Evolutionary conservation across 108 stramenopile species (phyloP).

Genomic region (Nitzschia inconspicua): DNA sequence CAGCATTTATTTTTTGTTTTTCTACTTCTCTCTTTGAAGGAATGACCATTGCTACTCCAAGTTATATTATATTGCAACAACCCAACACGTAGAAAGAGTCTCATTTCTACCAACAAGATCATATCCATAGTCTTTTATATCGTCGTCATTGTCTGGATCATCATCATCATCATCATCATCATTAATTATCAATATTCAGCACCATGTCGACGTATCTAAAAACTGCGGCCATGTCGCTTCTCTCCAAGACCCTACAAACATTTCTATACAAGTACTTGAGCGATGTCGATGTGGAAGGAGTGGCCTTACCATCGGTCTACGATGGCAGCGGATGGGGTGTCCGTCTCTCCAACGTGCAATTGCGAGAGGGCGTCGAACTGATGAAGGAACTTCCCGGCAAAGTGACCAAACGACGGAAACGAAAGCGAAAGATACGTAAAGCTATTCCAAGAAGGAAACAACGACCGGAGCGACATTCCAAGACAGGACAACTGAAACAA

Average conservation of each 20-base stretch:
- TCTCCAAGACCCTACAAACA: constrained; percentile 70
- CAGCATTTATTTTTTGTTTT: too few species aligned
- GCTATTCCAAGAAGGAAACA: constrained; percentile 10
- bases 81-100: too few species aligned
- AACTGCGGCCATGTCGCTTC: background rate
- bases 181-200: background rate
- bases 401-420: constrained; percentile 24
- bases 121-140: too few species aligned
- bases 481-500: background rate
- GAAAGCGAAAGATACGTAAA: constrained; percentile 29
- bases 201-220: constrained; percentile 1
- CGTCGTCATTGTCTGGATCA: too few species aligned
- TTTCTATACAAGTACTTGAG: constrained; percentile 73
- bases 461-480: background rate
- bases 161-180: too few species aligned
- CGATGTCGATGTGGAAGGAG: constrained; percentile 79
- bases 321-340: constrained; percentile 74
- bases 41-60: too few species aligned
- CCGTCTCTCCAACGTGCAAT: constrained; percentile 71
- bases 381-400: constrained; percentile 65
- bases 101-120: too few species aligned
- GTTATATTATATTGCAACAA: too few species aligned
- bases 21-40: too few species aligned
- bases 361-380: constrained; percentile 73
- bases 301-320: constrained; percentile 45